Base-by-base conservation (phyloP, 2,329 filamentous ascomycete genomes). In the Ceratocystis harringtonii region DNA sequence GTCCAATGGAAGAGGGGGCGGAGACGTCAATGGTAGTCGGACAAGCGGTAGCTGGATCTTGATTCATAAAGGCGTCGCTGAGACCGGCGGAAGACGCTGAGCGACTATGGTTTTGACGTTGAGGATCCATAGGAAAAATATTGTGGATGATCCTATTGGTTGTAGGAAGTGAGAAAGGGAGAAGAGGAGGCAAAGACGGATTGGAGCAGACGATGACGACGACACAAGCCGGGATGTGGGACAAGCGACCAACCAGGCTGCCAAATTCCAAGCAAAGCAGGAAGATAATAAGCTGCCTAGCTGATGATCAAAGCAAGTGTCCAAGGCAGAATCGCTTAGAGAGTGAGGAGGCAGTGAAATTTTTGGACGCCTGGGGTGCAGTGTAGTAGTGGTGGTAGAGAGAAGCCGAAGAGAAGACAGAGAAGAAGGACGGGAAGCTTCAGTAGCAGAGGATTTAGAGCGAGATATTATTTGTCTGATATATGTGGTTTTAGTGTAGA, bases 21-120 rank as follows among this genome's bases (percentile, higher is more conserved):
- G 72, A 69, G 72, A 79, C 76, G 73, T 80, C 78, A 71, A 80
- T 82, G 70, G 78, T 78, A 75, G 75, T 80, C 73, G 84, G 84
- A 70, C 78, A 81, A 74, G 65, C 41, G 19, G 30, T 61, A 30
- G 57, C 62, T 25, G 28, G 6, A 10, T 62, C 65, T 25, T 84
- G 83, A 74, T 81, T 87, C 86, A 88, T 86, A 85, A 84, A 80
- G 77, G 78, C 74, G 73, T 82, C 79, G 70, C 80, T 80, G 72
- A 81, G 79, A 69, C 79, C 79, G 72, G 78, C 78, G 71, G 85
- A 86, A 70, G 80, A 82, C 70, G 84, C 86, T 72, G 84, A 83
- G 73, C 83, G 83, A 73, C 72, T 73, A 69, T 75, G 75, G 71
- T 70, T 71, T 69, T 76, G 74, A 69, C 55, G 55, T 60, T 63